A percentile compares a stretch with the other conserved stretches of the same genome.
Conservation (phyloP, 345 rosid species). For the Eucalyptus polybractea region DNA sequence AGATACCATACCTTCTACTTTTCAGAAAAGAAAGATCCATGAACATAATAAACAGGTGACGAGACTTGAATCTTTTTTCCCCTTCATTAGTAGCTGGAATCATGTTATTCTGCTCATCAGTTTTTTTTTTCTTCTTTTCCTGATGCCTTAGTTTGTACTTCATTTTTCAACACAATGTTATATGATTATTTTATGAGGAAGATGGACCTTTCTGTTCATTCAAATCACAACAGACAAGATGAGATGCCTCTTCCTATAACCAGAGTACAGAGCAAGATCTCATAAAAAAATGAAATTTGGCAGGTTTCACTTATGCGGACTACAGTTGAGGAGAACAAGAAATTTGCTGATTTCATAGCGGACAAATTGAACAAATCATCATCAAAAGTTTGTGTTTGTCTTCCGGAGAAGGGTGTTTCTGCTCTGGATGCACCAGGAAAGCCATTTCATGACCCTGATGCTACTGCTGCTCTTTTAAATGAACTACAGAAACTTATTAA, state of each 20-base stretch:
- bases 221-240: neutral
- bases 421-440: constrained; percentile 70
- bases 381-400: constrained; percentile 51
- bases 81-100: neutral
- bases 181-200: neutral
- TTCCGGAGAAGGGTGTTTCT: constrained; percentile 76
- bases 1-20: constrained; percentile 58
- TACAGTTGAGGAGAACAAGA: constrained; percentile 63
- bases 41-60: constrained; percentile 78
- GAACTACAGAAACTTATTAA: constrained; percentile 54
- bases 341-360: constrained; percentile 67
- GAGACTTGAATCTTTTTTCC: neutral
- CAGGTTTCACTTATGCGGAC: constrained; percentile 86
- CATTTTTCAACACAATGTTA: neutral
- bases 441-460: constrained; percentile 82
- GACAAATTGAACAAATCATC: constrained; percentile 65
- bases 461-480: constrained; percentile 40
- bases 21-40: constrained; percentile 57
- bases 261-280: neutral
- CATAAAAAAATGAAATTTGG: neutral
- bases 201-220: neutral
- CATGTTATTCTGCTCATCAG: neutral
- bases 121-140: neutral
- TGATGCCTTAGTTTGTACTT: neutral
- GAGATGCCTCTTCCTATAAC: neutral